phyloP scores from a whole-genome alignment of 2,329 filamentous ascomycete genomes.

The Claviceps monticola region DNA sequence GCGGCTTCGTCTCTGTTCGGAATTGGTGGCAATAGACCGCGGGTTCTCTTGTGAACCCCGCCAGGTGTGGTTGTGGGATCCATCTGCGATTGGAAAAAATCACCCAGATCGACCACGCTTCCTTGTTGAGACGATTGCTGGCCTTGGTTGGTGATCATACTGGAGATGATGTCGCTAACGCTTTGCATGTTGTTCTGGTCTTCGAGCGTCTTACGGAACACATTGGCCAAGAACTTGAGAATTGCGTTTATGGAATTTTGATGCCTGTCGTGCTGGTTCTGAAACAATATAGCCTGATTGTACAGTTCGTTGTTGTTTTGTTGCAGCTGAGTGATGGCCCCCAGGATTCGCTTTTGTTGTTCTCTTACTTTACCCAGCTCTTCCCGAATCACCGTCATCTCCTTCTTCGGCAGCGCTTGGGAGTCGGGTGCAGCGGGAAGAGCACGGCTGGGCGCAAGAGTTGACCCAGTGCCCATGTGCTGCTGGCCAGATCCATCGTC shows the following conservation, averaged over 20 bases:
- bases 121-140: slow-evolving; percentile 33
- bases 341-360: slow-evolving; percentile 76
- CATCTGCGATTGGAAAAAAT: slow-evolving; percentile 37
- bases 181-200: slow-evolving; percentile 56
- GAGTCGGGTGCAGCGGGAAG: slow-evolving; percentile 27
- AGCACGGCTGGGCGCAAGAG: slow-evolving; percentile 15
- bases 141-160: slow-evolving; percentile 49
- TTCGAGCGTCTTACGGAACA: slow-evolving; percentile 87
- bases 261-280: slow-evolving; percentile 86
- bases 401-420: slow-evolving; percentile 48
- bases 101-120: slow-evolving; percentile 47
- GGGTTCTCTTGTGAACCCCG: slow-evolving; percentile 34
- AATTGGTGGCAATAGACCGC: slow-evolving; percentile 41
- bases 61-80: slow-evolving; percentile 23
- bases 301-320: slow-evolving; percentile 81
- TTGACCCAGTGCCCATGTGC: slow-evolving; percentile 9
- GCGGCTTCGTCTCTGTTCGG: slow-evolving; percentile 22
- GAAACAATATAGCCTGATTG: slow-evolving; percentile 76
- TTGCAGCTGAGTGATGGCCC: slow-evolving; percentile 65
- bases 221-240: slow-evolving; percentile 87
- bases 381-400: slow-evolving; percentile 62
- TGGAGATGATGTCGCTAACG: slow-evolving; percentile 71
- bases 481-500: slow-evolving; percentile 30
- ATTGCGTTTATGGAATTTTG: slow-evolving; percentile 99
- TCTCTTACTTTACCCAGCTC: slow-evolving; percentile 73